phyloP scores from a whole-genome alignment of 345 rosid species.

The Odontarrhena argentea region DNA sequence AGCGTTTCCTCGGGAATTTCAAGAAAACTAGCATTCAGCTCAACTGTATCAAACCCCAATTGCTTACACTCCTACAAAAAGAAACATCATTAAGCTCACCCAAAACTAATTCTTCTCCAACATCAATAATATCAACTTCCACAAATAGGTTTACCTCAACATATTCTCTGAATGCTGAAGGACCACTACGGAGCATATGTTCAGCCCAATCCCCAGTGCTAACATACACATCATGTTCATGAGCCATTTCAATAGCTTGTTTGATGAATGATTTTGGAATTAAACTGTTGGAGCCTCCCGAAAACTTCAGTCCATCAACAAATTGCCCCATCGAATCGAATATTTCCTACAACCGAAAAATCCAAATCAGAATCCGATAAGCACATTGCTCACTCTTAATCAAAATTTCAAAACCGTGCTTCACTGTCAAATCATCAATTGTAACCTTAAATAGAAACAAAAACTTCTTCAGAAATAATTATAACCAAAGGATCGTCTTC shows the following conservation, averaged over 20 bases:
- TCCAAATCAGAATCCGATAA: neutral
- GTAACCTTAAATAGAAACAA: neutral
- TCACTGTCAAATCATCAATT: neutral
- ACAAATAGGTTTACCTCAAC: constrained; percentile 55
- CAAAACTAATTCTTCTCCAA: neutral
- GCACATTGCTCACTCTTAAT: neutral
- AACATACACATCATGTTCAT: constrained; percentile 78
- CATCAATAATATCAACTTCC: constrained; percentile 2
- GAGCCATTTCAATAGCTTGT: constrained; percentile 71
- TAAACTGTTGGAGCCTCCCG: constrained; percentile 82
- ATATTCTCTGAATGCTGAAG: constrained; percentile 74
- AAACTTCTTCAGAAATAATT: neutral
- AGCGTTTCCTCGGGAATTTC: constrained; percentile 84
- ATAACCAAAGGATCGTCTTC: neutral
- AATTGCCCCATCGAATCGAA: constrained; percentile 85
- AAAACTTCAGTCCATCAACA: constrained; percentile 87
- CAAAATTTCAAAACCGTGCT: neutral
- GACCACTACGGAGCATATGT: constrained; percentile 68
- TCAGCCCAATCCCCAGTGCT: constrained; percentile 96
- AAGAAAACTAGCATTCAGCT: constrained; percentile 78
- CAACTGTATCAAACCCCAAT: constrained; percentile 85
- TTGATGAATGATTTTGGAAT: constrained; percentile 72
- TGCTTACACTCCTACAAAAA: constrained; percentile 70
- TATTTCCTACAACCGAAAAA: constrained; percentile 54
- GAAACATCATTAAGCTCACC: neutral